Evolutionary conservation across 2,329 filamentous ascomycete species (phyloP).

Genomic region (Colletotrichum sp.): DNA sequence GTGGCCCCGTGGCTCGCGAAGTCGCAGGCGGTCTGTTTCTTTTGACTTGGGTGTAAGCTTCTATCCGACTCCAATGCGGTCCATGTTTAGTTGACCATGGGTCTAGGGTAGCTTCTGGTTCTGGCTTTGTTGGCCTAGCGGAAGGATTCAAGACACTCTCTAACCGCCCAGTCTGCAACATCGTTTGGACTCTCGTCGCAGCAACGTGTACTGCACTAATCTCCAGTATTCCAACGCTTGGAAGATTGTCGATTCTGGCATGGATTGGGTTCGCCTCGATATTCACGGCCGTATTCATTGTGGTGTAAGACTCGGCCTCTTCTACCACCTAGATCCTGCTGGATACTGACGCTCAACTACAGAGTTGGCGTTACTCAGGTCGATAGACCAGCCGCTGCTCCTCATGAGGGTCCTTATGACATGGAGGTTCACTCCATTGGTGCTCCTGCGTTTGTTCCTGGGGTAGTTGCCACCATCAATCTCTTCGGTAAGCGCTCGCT

Average conservation of each 20-base stretch:
- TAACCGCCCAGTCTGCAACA: slow-evolving; percentile 21
- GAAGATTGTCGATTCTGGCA: slow-evolving; percentile 42
- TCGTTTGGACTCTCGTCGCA: slow-evolving; percentile 28
- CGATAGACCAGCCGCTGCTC: slow-evolving; percentile 25
- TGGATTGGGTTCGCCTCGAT: slow-evolving; percentile 65
- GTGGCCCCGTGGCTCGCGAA: slow-evolving; percentile 21
- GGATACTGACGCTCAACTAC: not conserved
- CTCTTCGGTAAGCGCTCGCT: slow-evolving; percentile 25
- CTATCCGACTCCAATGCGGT: not conserved
- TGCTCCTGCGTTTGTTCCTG: slow-evolving; percentile 26
- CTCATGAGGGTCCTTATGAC: slow-evolving; percentile 25
- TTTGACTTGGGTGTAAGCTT: slow-evolving; percentile 24
- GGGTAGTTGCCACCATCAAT: slow-evolving; percentile 27
- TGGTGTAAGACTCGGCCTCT: slow-evolving; percentile 25
- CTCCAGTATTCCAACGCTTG: slow-evolving; percentile 19
- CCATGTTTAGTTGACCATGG: not conserved
- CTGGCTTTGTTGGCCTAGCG: not conserved
- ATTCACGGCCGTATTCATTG: slow-evolving; percentile 42
- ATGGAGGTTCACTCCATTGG: slow-evolving; percentile 25
- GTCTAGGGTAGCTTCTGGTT: not conserved
- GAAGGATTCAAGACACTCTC: not conserved
- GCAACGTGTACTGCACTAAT: slow-evolving; percentile 25
- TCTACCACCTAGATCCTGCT: not conserved
- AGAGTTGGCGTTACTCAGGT: slow-evolving; percentile 28
- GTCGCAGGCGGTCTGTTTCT: not conserved